Conservation (phyloP, 306 rosid genomes). For the Cucurbita maxima region DNA sequence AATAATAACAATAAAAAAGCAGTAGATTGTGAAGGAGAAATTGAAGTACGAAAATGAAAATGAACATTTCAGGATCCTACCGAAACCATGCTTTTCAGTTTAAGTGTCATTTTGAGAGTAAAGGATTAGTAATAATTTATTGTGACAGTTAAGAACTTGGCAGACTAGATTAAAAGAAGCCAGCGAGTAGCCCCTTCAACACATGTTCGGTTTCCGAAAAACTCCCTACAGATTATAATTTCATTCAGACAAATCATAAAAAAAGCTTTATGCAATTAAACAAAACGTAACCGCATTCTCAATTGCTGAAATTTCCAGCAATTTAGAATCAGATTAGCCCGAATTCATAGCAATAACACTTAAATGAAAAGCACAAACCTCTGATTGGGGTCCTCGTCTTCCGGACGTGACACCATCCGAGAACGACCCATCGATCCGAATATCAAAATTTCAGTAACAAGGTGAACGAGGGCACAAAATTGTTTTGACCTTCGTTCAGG, state of each 20-base stretch:
- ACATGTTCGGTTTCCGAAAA: background rate
- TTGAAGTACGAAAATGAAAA: background rate
- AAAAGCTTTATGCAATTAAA: background rate
- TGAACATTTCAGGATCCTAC: background rate
- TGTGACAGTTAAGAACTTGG: background rate
- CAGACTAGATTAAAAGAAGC: background rate
- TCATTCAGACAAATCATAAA: background rate
- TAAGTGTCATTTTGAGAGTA: background rate
- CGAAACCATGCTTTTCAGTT: background rate
- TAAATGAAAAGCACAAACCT: conserved; percentile 12
- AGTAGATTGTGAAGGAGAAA: background rate
- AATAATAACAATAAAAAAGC: background rate
- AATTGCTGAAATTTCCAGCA: background rate
- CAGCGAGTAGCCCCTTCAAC: background rate
- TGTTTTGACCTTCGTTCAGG: background rate
- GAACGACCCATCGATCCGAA: conserved; percentile 32
- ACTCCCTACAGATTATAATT: background rate
- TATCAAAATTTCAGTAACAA: background rate
- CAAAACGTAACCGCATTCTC: background rate
- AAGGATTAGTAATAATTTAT: background rate
- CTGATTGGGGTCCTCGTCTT: conserved; percentile 19
- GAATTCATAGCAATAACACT: background rate
- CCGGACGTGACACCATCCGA: conserved; percentile 22
- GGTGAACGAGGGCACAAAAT: background rate
- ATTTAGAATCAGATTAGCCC: background rate